A percentile compares a stretch with the other conserved stretches of the same genome.
phyloP scores from a whole-genome alignment of 306 rosid species.

The Prinsepia uniflora region DNA sequence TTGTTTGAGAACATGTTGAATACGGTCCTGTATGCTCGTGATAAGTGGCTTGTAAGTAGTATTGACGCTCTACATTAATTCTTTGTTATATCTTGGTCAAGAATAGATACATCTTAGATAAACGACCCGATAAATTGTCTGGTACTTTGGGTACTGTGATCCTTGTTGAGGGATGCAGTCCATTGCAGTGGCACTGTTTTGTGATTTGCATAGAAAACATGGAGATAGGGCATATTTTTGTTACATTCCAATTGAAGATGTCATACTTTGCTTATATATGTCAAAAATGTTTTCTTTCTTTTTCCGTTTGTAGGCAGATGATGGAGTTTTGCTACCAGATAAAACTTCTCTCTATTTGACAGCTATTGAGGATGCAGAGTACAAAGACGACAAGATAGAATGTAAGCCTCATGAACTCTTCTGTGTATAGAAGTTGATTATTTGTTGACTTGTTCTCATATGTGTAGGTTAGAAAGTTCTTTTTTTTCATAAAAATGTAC shows the following conservation, averaged over 20 bases:
- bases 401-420: conserved; percentile 52
- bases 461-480: neutral
- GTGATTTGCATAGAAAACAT: neutral
- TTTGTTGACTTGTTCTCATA: neutral
- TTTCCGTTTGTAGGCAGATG: conserved; percentile 48
- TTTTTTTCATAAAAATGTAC: neutral
- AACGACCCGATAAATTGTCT: neutral
- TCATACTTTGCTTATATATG: neutral
- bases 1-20: conserved; percentile 96
- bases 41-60: conserved; percentile 93
- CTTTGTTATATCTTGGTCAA: neutral
- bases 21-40: conserved; percentile 92
- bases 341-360: conserved; percentile 77
- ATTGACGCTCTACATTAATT: neutral
- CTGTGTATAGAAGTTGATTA: conserved; percentile 16
- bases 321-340: conserved; percentile 85
- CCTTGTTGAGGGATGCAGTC: neutral
- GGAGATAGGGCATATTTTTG: neutral
- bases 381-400: conserved; percentile 98
- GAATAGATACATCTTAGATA: neutral
- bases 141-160: neutral
- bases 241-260: neutral
- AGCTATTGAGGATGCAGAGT: conserved; percentile 95
- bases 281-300: neutral
- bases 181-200: neutral